phyloP scores from a whole-genome alignment of 192 early-diverging fungal species.

The Linnemannia zychae region DNA sequence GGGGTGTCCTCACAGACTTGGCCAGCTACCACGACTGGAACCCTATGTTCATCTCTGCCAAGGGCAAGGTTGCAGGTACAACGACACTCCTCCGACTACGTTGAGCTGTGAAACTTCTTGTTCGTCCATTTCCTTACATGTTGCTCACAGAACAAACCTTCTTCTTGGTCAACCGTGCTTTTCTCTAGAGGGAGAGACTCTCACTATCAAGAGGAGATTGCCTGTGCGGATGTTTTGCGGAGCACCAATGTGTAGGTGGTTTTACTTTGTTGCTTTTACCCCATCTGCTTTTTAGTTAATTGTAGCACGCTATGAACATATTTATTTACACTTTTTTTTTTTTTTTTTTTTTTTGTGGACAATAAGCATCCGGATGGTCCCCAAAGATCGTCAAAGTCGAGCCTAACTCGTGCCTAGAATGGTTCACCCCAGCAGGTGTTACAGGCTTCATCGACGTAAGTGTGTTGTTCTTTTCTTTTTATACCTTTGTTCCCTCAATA shows the following conservation, averaged over 20 bases:
- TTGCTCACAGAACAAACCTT: background rate
- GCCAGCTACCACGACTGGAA: slow-evolving; percentile 42
- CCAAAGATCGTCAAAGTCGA: slow-evolving; percentile 38
- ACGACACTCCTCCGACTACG: background rate
- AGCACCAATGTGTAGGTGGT: slow-evolving; percentile 38
- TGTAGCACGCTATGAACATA: background rate
- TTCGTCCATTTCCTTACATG: background rate
- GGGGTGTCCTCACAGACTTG: slow-evolving; percentile 46
- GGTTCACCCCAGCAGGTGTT: slow-evolving; percentile 17
- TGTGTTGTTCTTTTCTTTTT: background rate
- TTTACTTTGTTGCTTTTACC: background rate
- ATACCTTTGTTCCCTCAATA: background rate
- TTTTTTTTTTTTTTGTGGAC: background rate
- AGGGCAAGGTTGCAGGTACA: slow-evolving; percentile 39
- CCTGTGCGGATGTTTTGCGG: slow-evolving; percentile 39
- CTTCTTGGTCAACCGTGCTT: background rate
- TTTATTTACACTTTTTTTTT: background rate
- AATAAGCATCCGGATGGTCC: slow-evolving; percentile 20
- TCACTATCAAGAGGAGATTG: slow-evolving; percentile 23
- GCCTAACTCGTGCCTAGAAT: slow-evolving; percentile 33
- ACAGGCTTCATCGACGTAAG: slow-evolving; percentile 30
- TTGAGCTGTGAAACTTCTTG: background rate
- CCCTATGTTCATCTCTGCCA: slow-evolving; percentile 31
- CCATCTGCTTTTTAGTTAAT: background rate
- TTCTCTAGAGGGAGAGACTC: slow-evolving; percentile 19